A percentile compares a stretch with the other conserved stretches of the same genome.
Conservation (phyloP, 768 basidiomycete genomes). For the Podaxis sp. region DNA sequence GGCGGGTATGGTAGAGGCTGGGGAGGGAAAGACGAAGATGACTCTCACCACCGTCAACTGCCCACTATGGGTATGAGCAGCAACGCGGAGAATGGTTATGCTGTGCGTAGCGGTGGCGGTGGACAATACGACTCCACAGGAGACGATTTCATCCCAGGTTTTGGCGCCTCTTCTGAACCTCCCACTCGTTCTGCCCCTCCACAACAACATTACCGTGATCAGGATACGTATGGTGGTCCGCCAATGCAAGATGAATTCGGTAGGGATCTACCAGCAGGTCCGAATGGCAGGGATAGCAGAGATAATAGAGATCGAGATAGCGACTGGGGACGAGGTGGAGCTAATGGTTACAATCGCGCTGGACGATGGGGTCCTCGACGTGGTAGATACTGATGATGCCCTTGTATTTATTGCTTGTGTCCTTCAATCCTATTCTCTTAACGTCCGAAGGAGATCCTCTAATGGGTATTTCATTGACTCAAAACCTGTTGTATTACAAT, state of each 20-base stretch:
- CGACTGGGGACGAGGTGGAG: constrained; percentile 12
- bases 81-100: constrained; percentile 1
- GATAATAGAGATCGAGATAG: constrained; percentile 12
- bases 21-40: constrained; percentile 9
- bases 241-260: constrained; percentile 8
- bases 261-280: constrained; percentile 8
- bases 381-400: neutral
- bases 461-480: neutral
- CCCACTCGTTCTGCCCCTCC: neutral
- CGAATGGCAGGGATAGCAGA: constrained; percentile 9
- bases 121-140: neutral
- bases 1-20: constrained; percentile 6
- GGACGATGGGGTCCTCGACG: constrained; percentile 10
- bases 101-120: neutral
- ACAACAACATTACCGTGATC: constrained; percentile 6
- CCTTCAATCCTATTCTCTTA: neutral
- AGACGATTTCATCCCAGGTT: constrained; percentile 12
- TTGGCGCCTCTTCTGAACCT: constrained; percentile 6
- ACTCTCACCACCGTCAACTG: neutral
- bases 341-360: constrained; percentile 5
- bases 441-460: neutral
- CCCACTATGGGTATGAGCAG: neutral
- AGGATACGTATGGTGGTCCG: neutral
- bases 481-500: neutral
- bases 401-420: neutral